These are phyloP conservation scores for Penicillium flavigenum DNA, from an alignment of 495 filamentous ascomycete species.

Conservation along the genomic window DNA sequence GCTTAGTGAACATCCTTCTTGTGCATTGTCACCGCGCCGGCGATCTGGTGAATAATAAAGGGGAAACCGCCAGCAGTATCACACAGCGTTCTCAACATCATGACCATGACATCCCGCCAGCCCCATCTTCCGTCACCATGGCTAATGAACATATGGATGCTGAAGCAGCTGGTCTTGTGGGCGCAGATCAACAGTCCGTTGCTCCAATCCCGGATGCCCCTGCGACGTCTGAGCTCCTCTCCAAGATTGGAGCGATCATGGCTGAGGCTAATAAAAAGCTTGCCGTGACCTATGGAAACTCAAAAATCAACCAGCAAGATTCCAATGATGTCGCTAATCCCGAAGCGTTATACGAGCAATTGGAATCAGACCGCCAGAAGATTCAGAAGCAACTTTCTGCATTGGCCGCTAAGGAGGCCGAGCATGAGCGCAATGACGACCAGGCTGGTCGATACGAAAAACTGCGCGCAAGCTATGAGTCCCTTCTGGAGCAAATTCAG, in stretches of 20 bases:
- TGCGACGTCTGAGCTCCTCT: conserved; percentile 37
- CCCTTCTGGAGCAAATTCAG: conserved; percentile 46
- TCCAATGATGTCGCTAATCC: conserved; percentile 45
- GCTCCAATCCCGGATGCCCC: conserved; percentile 28
- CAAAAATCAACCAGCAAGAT: conserved; percentile 38
- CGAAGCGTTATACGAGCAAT: conserved; percentile 42
- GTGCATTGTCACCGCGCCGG: conserved; percentile 66
- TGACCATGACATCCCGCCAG: conserved; percentile 39
- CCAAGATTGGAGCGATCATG: conserved; percentile 47
- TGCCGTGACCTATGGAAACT: conserved; percentile 40
- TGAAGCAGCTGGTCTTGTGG: conserved; percentile 22
- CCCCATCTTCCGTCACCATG: conserved; percentile 47
- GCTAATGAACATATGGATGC: conserved; percentile 44
- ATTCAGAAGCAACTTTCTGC: conserved; percentile 36
- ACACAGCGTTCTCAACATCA: conserved; percentile 45
- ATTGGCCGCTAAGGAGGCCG: conserved; percentile 34
- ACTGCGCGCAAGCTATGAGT: conserved; percentile 37
- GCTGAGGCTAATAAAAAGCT: conserved; percentile 47
- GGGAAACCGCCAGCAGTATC: conserved; percentile 74
- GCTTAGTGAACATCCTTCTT: conserved; percentile 44
- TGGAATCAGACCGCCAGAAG: conserved; percentile 47
- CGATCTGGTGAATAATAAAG: conserved; percentile 75
- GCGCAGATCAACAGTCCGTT: conserved; percentile 27
- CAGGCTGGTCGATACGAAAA: conserved; percentile 40
- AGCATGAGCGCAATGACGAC: conserved; percentile 30